Conservation (phyloP, 2,329 filamentous ascomycete species). For the Exophiala lecanii-corni region DNA sequence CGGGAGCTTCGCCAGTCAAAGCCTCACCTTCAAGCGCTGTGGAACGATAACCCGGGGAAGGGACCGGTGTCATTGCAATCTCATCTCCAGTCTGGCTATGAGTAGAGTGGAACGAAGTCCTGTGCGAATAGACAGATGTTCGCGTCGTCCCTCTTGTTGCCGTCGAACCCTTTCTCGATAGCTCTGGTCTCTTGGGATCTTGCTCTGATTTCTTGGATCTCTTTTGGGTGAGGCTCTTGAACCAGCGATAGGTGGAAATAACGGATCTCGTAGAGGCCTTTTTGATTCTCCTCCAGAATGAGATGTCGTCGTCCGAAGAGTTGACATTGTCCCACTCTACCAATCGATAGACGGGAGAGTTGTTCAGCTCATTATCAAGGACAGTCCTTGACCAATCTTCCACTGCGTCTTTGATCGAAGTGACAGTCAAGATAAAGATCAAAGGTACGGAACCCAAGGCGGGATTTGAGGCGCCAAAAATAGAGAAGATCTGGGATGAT, state of each 20-base stretch:
- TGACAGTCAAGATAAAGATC: conserved; percentile 85
- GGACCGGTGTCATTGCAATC: conserved; percentile 94
- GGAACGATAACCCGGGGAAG: conserved; percentile 52
- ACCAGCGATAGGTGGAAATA: conserved; percentile 50
- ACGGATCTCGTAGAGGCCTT: conserved; percentile 70
- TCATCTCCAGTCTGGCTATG: conserved; percentile 52
- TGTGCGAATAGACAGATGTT: conserved; percentile 52
- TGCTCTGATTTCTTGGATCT: conserved; percentile 46
- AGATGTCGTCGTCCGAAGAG: conserved; percentile 79
- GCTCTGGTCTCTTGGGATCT: conserved; percentile 43
- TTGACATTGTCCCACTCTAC: conserved; percentile 92
- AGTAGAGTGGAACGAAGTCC: conserved; percentile 49
- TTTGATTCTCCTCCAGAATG: conserved; percentile 81
- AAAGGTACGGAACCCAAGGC: conserved; percentile 85
- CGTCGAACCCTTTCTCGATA: conserved; percentile 59
- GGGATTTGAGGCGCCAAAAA: conserved; percentile 89
- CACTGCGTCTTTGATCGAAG: conserved; percentile 87
- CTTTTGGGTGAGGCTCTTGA: conserved; percentile 38
- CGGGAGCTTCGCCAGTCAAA: conserved; percentile 23
- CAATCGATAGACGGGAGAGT: conserved; percentile 87
- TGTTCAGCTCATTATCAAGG: conserved; percentile 91
- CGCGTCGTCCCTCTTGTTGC: conserved; percentile 57
- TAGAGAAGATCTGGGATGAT: conserved; percentile 73
- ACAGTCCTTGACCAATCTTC: conserved; percentile 92
- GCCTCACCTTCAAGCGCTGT: conserved; percentile 15